A percentile compares a stretch with the other conserved stretches of the same genome.
Conservation (phyloP, 1,139 yeast genomes). For the Debaryomyces robertsiae region DNA sequence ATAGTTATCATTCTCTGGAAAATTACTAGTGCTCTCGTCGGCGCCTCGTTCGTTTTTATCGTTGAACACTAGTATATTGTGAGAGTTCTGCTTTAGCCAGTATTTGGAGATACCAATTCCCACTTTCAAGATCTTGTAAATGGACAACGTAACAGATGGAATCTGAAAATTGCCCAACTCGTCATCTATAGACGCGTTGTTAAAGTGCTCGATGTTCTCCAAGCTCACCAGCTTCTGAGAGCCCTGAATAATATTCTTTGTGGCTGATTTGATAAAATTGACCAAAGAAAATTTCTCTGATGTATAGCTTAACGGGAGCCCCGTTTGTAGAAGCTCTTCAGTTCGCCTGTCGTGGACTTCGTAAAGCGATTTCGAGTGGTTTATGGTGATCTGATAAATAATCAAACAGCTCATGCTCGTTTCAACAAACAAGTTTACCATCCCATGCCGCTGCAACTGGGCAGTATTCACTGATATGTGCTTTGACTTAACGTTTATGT, state of each 20-base stretch:
- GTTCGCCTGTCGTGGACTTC: constrained; percentile 31
- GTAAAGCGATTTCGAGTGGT: constrained; percentile 34
- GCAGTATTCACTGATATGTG: constrained; percentile 30
- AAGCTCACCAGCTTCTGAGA: constrained; percentile 26
- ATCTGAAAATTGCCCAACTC: constrained; percentile 30
- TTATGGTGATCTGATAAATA: constrained; percentile 37
- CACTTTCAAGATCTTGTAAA: constrained; percentile 39
- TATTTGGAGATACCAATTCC: constrained; percentile 34
- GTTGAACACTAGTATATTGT: constrained; percentile 38
- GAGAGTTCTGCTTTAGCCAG: constrained; percentile 46
- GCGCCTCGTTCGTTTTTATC: constrained; percentile 20
- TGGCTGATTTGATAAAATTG: constrained; percentile 37
- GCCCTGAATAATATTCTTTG: constrained; percentile 36
- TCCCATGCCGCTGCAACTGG: constrained; percentile 28
- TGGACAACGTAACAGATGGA: constrained; percentile 32
- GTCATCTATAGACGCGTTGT: constrained; percentile 35
- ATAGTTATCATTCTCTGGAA: constrained; percentile 14
- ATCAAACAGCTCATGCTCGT: constrained; percentile 36
- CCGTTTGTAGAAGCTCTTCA: constrained; percentile 35
- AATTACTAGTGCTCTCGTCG: constrained; percentile 10
- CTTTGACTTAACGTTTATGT: constrained; percentile 29
- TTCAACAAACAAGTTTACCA: constrained; percentile 37
- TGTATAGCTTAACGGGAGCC: constrained; percentile 34
- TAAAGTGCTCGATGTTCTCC: constrained; percentile 43
- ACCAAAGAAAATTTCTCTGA: constrained; percentile 32